Conservation (phyloP, 306 rosid genomes). For the Cicer chorassanicum region DNA sequence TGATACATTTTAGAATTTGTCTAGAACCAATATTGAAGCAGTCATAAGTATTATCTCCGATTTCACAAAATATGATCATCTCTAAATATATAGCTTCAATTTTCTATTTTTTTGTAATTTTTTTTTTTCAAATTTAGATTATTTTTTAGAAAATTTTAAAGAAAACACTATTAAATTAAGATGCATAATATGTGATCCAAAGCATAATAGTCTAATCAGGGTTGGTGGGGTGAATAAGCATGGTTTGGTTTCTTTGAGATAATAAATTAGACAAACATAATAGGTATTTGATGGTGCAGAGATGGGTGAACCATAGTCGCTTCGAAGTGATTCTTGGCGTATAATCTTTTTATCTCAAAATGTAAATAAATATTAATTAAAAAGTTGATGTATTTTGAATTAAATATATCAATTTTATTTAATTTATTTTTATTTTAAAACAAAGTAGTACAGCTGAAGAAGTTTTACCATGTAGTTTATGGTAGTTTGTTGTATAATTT, state of each 20-base stretch:
- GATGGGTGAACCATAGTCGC: background rate
- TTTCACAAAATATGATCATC: background rate
- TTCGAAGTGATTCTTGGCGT: too few relatives aligned
- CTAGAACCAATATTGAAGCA: background rate
- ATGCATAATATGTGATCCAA: background rate
- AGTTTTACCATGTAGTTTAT: too few relatives aligned
- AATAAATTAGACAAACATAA: background rate
- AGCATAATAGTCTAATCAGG: background rate
- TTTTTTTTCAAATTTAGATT: too few relatives aligned
- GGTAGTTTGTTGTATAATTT: too few relatives aligned
- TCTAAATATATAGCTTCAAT: background rate
- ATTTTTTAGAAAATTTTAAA: background rate
- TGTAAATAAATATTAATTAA: too few relatives aligned
- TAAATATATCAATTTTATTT: too few relatives aligned
- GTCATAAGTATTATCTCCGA: background rate
- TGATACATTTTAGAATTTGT: too few relatives aligned
- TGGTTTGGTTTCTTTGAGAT: conserved; percentile 13
- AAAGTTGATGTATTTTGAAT: too few relatives aligned
- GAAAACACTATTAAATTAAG: background rate
- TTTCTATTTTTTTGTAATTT: background rate
- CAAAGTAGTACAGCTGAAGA: too few relatives aligned
- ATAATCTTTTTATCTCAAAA: too few relatives aligned
- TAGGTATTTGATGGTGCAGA: background rate
- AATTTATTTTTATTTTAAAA: too few relatives aligned
- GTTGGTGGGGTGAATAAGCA: background rate